These are phyloP conservation scores for Paraphoma sp. DNA, from an alignment of 2,329 filamentous ascomycete genomes.

Conservation along the genomic window DNA sequence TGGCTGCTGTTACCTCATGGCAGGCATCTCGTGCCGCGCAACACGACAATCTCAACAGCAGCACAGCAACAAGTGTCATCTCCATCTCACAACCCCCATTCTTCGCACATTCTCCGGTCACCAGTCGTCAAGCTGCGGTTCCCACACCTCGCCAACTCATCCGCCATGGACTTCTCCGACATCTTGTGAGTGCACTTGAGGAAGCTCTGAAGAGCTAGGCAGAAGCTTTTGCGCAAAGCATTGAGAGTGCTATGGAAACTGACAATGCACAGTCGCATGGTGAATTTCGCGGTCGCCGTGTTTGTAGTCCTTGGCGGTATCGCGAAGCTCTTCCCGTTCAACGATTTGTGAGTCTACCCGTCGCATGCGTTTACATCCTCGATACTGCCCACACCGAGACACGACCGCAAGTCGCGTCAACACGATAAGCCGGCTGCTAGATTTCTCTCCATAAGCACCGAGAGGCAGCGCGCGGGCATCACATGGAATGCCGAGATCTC, in stretches of 20 bases:
- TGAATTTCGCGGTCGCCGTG: conserved; percentile 87
- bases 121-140: conserved; percentile 40
- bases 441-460: not conserved
- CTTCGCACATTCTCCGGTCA: not conserved
- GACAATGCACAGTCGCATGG: conserved; percentile 73
- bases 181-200: conserved; percentile 72
- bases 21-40: conserved; percentile 13
- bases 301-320: conserved; percentile 88
- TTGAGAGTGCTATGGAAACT: conserved; percentile 4
- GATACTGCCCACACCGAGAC: not conserved
- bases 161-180: conserved; percentile 86
- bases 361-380: conserved; percentile 2
- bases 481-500: no score
- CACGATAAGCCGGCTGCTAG: not conserved
- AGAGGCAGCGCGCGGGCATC: no score
- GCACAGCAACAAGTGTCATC: conserved; percentile 8
- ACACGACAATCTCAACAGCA: conserved; percentile 7
- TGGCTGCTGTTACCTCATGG: not conserved
- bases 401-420: not conserved
- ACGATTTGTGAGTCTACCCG: conserved; percentile 51
- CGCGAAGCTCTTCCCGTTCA: conserved; percentile 68
- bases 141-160: conserved; percentile 37
- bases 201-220: conserved; percentile 21
- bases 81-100: conserved; percentile 11
- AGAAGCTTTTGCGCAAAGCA: conserved; percentile 13